Percentiles rank a stretch among this genome's conserved stretches.
phyloP scores from a whole-genome alignment of 2,329 filamentous ascomycete species.

The Talaromyces sp. region DNA sequence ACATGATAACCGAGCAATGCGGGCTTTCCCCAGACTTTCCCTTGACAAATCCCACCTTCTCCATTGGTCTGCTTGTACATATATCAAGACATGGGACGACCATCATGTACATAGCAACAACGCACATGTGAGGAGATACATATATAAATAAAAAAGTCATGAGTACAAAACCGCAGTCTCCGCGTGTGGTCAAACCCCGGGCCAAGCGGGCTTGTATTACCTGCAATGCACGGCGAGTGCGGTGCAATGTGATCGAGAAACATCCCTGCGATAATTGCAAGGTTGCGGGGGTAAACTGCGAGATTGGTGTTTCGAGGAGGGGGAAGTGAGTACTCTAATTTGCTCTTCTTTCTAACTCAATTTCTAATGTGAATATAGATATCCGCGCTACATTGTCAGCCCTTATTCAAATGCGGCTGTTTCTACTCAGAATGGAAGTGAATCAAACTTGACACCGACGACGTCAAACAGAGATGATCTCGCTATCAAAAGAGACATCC shows the following conservation, averaged over 20 bases:
- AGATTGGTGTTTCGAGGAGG: constrained; percentile 37
- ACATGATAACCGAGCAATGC: constrained; percentile 8
- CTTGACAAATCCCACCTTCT: constrained; percentile 7
- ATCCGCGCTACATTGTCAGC: constrained; percentile 11
- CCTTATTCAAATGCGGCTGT: constrained; percentile 1
- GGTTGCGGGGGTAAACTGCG: constrained; percentile 31
- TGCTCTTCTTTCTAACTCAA: constrained; percentile 21
- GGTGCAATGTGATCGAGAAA: constrained; percentile 41
- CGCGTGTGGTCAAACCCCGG: constrained; percentile 18
- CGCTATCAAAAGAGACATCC: constrained; percentile 4
- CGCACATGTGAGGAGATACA: background rate
- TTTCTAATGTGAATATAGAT: constrained; percentile 11
- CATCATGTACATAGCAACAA: background rate
- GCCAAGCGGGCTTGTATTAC: constrained; percentile 40
- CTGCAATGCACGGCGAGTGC: constrained; percentile 41
- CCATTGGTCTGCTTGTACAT: constrained; percentile 3
- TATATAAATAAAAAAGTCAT: background rate
- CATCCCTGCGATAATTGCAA: constrained; percentile 41
- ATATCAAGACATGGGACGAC: background rate
- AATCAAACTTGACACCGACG: background rate
- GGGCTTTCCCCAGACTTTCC: background rate
- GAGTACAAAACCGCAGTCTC: constrained; percentile 6
- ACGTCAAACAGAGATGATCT: background rate
- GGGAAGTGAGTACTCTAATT: constrained; percentile 34
- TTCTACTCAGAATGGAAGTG: background rate